Evolutionary conservation across 306 rosid species (phyloP).

Genomic region (Trifolium repens): DNA sequence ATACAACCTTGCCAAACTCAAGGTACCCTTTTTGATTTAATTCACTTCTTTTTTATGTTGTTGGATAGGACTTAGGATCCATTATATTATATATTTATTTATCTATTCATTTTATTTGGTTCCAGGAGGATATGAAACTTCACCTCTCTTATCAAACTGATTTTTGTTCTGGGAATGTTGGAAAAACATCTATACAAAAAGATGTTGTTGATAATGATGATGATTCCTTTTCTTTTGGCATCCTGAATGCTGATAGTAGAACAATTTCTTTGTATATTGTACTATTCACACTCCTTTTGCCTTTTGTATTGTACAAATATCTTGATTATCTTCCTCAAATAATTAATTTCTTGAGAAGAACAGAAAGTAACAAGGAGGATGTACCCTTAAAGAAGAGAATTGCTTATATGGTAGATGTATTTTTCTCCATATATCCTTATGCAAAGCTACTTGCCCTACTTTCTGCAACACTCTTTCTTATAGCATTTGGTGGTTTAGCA

Average conservation of each 20-base stretch:
- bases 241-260: conserved; percentile 61
- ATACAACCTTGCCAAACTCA: conserved; percentile 58
- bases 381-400: conserved; percentile 89
- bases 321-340: conserved; percentile 75
- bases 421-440: conserved; percentile 92
- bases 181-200: conserved; percentile 38
- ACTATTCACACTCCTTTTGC: conserved; percentile 61
- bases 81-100: not conserved
- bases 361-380: conserved; percentile 68
- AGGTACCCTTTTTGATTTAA: conserved; percentile 49
- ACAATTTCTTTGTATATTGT: conserved; percentile 72
- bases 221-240: conserved; percentile 34
- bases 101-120: conserved; percentile 20
- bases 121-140: conserved; percentile 75
- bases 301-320: conserved; percentile 76
- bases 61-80: not conserved
- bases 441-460: conserved; percentile 97
- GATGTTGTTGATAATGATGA: not conserved
- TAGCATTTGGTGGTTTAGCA: conserved; percentile 93
- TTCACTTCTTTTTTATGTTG: conserved; percentile 4
- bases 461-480: conserved; percentile 86
- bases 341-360: conserved; percentile 59
- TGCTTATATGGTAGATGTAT: conserved; percentile 89
- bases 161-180: conserved; percentile 33
- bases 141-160: conserved; percentile 46